phyloP scores from a whole-genome alignment of 2,329 filamentous ascomycete species.

The Colletotrichum spinosum region DNA sequence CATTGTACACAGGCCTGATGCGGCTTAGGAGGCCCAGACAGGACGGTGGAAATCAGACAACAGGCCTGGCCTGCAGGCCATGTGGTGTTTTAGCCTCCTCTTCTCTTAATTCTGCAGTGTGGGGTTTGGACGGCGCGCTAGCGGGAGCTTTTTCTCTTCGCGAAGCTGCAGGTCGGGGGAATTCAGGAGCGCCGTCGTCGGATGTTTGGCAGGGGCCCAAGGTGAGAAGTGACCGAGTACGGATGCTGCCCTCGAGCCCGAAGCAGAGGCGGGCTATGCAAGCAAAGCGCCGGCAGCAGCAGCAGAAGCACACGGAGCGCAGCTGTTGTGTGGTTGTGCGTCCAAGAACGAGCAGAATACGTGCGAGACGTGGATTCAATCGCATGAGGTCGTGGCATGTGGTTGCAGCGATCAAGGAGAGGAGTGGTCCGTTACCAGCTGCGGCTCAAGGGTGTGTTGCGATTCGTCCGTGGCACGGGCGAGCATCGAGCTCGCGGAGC shows the following conservation, averaged over 20 bases:
- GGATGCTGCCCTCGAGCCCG: background rate
- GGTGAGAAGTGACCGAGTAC: constrained; percentile 8
- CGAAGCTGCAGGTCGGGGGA: constrained; percentile 22
- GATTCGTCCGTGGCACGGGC: constrained; percentile 27
- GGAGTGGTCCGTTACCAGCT: constrained; percentile 13
- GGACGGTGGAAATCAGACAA: constrained; percentile 22
- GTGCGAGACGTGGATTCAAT: background rate
- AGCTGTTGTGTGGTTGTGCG: constrained; percentile 8
- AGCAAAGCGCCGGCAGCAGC: constrained; percentile 7
- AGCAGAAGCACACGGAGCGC: constrained; percentile 7
- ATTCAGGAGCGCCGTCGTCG: constrained; percentile 6
- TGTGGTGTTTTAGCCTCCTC: constrained; percentile 34
- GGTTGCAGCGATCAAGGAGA: constrained; percentile 34
- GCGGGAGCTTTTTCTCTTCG: constrained; percentile 5
- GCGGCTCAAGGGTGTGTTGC: constrained; percentile 19
- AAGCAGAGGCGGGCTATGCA: background rate
- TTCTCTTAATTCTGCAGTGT: constrained; percentile 28
- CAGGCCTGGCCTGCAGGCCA: constrained; percentile 20
- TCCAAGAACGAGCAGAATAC: constrained; percentile 23
- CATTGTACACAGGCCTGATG: no score
- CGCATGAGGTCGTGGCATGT: constrained; percentile 33
- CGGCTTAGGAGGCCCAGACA: background rate
- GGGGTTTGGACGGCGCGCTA: constrained; percentile 21
- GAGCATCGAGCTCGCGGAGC: constrained; percentile 16
- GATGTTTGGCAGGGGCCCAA: background rate